These are phyloP conservation scores for Linum lewisii DNA, from an alignment of 345 rosid species.

Conservation along the genomic window DNA sequence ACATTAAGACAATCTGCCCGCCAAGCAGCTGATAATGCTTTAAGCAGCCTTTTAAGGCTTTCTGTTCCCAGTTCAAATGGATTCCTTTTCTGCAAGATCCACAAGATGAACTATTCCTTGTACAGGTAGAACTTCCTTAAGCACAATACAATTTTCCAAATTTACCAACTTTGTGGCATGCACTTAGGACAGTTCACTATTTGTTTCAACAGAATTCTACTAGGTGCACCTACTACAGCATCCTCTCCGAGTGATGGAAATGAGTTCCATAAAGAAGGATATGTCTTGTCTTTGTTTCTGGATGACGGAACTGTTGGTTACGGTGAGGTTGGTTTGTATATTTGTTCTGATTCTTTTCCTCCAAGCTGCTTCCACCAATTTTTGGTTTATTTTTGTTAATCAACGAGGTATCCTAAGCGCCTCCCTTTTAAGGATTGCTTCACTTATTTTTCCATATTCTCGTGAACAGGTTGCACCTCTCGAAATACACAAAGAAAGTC, in stretches of 20 bases:
- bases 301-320: conserved; percentile 77
- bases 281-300: conserved; percentile 60
- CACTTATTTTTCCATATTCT: conserved; percentile 6
- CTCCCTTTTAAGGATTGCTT: neutral
- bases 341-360: conserved; percentile 3
- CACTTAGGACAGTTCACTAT: conserved; percentile 14
- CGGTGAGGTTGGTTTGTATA: conserved; percentile 65
- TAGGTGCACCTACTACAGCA: conserved; percentile 64
- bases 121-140: conserved; percentile 45
- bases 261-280: conserved; percentile 59
- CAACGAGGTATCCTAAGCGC: no score
- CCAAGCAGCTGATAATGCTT: conserved; percentile 50
- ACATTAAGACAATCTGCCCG: conserved; percentile 45
- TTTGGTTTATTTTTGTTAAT: no score
- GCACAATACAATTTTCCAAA: neutral
- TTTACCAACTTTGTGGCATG: neutral
- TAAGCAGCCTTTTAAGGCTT: conserved; percentile 33
- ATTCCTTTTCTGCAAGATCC: conserved; percentile 31
- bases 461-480: conserved; percentile 80
- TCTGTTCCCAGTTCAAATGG: conserved; percentile 23
- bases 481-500: conserved; percentile 52
- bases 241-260: conserved; percentile 21
- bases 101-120: conserved; percentile 45
- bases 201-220: conserved; percentile 44
- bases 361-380: no score